These are phyloP conservation scores for Scolecobasidium constrictum DNA, from an alignment of 2,329 filamentous ascomycete genomes.

Conservation along the genomic window DNA sequence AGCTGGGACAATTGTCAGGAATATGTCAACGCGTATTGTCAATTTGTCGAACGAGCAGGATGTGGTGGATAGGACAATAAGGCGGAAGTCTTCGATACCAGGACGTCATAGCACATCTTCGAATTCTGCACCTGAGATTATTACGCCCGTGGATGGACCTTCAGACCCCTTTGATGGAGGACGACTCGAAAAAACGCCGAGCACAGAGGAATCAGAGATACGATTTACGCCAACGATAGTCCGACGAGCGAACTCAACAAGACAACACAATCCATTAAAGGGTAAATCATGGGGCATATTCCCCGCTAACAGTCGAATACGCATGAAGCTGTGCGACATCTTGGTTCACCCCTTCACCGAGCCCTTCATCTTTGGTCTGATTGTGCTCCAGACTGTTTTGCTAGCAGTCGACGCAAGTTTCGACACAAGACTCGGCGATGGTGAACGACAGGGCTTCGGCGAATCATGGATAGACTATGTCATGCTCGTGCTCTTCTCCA, in stretches of 20 bases:
- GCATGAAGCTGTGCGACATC: slow-evolving; percentile 67
- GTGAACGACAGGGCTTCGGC: slow-evolving; percentile 56
- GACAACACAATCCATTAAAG: slow-evolving; percentile 60
- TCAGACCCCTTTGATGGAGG: not conserved
- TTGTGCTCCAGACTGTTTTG: slow-evolving; percentile 79
- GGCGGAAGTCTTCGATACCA: slow-evolving; percentile 43
- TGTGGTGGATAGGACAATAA: slow-evolving; percentile 60
- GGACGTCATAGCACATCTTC: not conserved
- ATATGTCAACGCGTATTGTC: slow-evolving; percentile 94
- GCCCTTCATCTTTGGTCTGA: slow-evolving; percentile 74
- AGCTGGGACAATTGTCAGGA: slow-evolving; percentile 42
- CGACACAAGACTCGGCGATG: slow-evolving; percentile 51
- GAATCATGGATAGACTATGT: slow-evolving; percentile 62
- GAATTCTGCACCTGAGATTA: not conserved
- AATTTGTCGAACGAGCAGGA: slow-evolving; percentile 93
- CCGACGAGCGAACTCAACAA: slow-evolving; percentile 6
- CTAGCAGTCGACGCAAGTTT: slow-evolving; percentile 72
- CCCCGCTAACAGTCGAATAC: slow-evolving; percentile 62
- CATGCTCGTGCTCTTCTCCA: slow-evolving; percentile 69
- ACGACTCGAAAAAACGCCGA: slow-evolving; percentile 25
- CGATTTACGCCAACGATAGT: slow-evolving; percentile 10
- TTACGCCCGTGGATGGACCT: not conserved
- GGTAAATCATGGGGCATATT: slow-evolving; percentile 83
- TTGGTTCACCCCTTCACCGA: slow-evolving; percentile 81
- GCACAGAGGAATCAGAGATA: slow-evolving; percentile 23